Evolutionary conservation across 768 basidiomycete species (phyloP), one percentile per base, ranked within the genome.

Genomic region (Harrya chromipes): DNA sequence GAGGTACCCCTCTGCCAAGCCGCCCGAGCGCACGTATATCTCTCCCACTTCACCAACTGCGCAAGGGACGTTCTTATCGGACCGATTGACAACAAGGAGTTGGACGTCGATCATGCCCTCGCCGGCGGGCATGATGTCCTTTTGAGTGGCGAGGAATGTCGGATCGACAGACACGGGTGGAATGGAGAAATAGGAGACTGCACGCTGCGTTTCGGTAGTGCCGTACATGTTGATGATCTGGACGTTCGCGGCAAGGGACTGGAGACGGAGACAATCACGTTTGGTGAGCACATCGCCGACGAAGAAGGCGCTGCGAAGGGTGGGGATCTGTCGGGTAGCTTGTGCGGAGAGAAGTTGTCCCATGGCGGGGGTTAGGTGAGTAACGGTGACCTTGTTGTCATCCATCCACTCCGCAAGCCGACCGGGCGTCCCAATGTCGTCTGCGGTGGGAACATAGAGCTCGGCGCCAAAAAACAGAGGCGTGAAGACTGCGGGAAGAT

Each of bases 141-240:
- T 99, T 66, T 94, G 90, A 2, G 84, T 92, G 20, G 85, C 81
- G 36, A 98, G 79, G 80, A 97, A 97, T 1, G 93, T 94, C 1
- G 86, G 79, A 63, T 98, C 94, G 47, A 78, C 77, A 8, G 84
- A 73, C 9, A 95, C 80, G 45, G 89, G 81, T 2, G 95, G 94
- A 58, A 98, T 92, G 19, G 84, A 79, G 65, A 94, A 97, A 72
- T 97, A 98, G 19, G 94, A 97, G 10, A 99, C 97, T 2, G 97
- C 97, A 45, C 97, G 90, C 67, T 99, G 97, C 8, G 97, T 98
- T 71, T 99, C 97, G 19, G 97, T 99, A 7, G 97, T 98, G 14
- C 97, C 97, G 68, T 97, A 99, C 97, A 99, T 99, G 76, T 99
- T 99, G 70, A 98, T 85, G 65, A 99, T 97, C 29, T 84, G 77